Evolutionary conservation across 352 stramenopile species (phyloP).

Genomic region (Pelagophyceae sp.): DNA sequence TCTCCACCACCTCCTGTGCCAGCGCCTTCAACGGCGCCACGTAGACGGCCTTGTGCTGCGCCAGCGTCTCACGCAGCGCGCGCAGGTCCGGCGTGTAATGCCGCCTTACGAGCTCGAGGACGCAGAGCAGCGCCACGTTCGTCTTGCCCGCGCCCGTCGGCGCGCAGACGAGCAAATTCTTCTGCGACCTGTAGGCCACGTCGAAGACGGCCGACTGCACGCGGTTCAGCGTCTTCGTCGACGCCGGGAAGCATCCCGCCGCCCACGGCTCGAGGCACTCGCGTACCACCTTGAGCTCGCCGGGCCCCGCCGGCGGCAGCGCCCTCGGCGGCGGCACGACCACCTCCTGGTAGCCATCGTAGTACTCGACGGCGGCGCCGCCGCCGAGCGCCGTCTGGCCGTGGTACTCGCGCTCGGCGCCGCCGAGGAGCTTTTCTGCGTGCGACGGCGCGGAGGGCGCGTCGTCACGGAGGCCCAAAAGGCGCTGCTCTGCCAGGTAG

Average conservation of each 20-base stretch:
- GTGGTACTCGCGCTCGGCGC: constrained; percentile 50
- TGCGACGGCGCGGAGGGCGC: constrained; percentile 31
- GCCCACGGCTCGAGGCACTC: constrained; percentile 45
- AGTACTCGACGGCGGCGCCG: constrained; percentile 27
- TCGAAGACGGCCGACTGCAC: constrained; percentile 96
- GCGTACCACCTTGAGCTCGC: constrained; percentile 33
- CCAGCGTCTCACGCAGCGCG: not conserved
- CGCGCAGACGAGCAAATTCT: constrained; percentile 91
- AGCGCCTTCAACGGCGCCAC: constrained; percentile 95
- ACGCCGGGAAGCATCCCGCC: constrained; percentile 54
- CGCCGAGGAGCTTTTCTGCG: constrained; percentile 40
- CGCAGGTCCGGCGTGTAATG: constrained; percentile 31
- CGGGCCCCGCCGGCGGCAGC: constrained; percentile 40
- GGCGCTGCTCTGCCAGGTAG: constrained; percentile 38
- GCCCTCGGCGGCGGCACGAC: constrained; percentile 45
- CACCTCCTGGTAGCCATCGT: constrained; percentile 55
- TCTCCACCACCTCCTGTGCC: constrained; percentile 96
- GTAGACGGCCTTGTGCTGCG: constrained; percentile 78
- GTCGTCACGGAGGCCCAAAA: constrained; percentile 29
- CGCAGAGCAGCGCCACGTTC: constrained; percentile 95
- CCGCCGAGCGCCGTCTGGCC: constrained; percentile 24
- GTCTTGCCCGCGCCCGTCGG: constrained; percentile 91
- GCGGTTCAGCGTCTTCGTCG: constrained; percentile 78
- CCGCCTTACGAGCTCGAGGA: constrained; percentile 78
- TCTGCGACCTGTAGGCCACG: constrained; percentile 82